Evolutionary conservation across 1,284 basidiomycete genomes (phyloP).

Genomic region (Ganoderma meredithae): DNA sequence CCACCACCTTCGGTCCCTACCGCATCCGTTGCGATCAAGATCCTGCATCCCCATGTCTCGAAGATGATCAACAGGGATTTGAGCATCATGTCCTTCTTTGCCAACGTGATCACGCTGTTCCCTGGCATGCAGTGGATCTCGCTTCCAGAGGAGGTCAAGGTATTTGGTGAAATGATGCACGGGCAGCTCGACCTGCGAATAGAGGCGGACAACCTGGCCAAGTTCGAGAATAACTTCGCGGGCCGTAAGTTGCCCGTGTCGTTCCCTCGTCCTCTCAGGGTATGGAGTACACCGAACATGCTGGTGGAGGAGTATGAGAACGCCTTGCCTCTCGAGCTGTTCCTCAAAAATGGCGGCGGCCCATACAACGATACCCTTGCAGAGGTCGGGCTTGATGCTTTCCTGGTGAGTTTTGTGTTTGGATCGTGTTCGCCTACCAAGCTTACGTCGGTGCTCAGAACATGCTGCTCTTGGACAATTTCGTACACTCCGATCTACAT

Average conservation of each 20-base stretch:
- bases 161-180: conserved; percentile 98
- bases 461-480: conserved; percentile 98
- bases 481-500: conserved; percentile 94
- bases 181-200: conserved; percentile 92
- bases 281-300: conserved; percentile 83
- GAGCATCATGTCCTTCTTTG: conserved; percentile 95
- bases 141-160: conserved; percentile 93
- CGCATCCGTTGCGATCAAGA: conserved; percentile 93
- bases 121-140: conserved; percentile 98
- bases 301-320: conserved; percentile 95
- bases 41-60: conserved; percentile 88
- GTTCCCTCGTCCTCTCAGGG: conserved; percentile 88
- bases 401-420: conserved; percentile 68
- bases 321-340: conserved; percentile 90
- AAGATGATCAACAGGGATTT: conserved; percentile 91
- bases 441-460: conserved; percentile 60
- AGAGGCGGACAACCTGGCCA: conserved; percentile 89
- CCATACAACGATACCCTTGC: conserved; percentile 92
- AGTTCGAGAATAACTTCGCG: conserved; percentile 90
- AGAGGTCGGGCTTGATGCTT: conserved; percentile 94
- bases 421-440: not conserved
- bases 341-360: conserved; percentile 90
- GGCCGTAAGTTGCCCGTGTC: conserved; percentile 82
- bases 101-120: conserved; percentile 77
- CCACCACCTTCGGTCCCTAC: conserved; percentile 76